Percentiles rank a stretch among this genome's conserved stretches.
These are phyloP conservation scores for Acanthamoeba lenticulata DNA, from an alignment of 208 protist species.

Conservation along the genomic window DNA sequence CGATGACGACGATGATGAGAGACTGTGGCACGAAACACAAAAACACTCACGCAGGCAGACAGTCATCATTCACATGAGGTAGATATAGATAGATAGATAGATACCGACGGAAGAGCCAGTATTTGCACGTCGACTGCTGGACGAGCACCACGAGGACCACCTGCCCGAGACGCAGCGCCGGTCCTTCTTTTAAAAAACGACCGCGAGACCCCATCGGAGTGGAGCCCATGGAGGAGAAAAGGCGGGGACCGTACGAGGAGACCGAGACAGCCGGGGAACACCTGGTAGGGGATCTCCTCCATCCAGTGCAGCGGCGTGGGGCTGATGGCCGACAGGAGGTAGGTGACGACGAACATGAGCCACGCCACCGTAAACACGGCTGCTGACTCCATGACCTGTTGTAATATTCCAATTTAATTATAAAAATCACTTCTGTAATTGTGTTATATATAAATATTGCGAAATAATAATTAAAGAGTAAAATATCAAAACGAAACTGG, in stretches of 20 bases:
- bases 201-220: no score
- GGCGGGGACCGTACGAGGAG: neutral
- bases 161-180: neutral
- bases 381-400: neutral
- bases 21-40: constrained; percentile 68
- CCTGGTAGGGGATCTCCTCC: neutral
- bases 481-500: constrained; percentile 36
- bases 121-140: neutral
- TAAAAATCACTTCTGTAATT: no score
- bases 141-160: constrained; percentile 2
- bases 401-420: neutral
- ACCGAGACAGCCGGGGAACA: neutral
- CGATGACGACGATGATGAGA: no score
- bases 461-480: constrained; percentile 41
- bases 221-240: no score
- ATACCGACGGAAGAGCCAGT: neutral
- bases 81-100: neutral
- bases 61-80: neutral
- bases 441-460: no score
- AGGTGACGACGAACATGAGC: constrained; percentile 17
- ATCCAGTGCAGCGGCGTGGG: neutral
- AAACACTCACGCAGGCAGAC: neutral
- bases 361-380: constrained; percentile 45
- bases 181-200: neutral
- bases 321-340: constrained; percentile 49